These are phyloP conservation scores for Xenoacremonium recifei DNA, from an alignment of 2,329 filamentous ascomycete genomes.

Conservation along the genomic window DNA sequence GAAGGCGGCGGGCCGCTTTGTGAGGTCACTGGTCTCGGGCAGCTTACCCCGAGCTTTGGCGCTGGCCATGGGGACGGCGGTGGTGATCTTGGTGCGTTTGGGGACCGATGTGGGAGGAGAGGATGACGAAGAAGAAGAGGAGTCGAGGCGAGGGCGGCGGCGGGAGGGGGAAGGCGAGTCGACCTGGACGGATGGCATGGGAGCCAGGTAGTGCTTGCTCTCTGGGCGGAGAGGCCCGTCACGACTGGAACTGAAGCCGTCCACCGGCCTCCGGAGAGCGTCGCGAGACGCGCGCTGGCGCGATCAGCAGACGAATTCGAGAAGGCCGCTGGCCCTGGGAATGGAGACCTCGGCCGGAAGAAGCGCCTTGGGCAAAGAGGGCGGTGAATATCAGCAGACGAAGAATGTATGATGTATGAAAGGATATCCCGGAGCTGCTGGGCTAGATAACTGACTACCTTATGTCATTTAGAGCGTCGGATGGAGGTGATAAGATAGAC, in stretches of 20 bases:
- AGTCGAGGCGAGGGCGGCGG: conserved; percentile 37
- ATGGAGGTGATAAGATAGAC: too few relatives aligned
- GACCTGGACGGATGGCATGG: conserved; percentile 34
- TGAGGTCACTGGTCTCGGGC: conserved; percentile 36
- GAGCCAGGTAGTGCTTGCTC: too few relatives aligned
- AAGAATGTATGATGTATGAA: too few relatives aligned
- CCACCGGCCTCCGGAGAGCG: conserved; percentile 27
- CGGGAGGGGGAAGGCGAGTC: conserved; percentile 33
- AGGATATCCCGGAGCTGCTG: too few relatives aligned
- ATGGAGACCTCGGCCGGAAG: too few relatives aligned
- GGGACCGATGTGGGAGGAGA: conserved; percentile 19
- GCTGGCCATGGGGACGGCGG: conserved; percentile 30
- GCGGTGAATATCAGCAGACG: too few relatives aligned
- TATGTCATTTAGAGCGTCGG: too few relatives aligned
- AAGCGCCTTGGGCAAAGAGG: too few relatives aligned
- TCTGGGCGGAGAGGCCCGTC: conserved; percentile 24
- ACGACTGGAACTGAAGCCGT: conserved; percentile 26
- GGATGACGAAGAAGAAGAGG: conserved; percentile 30
- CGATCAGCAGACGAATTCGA: too few relatives aligned
- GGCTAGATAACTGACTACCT: too few relatives aligned
- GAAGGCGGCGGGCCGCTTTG: conserved; percentile 46
- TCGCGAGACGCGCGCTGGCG: too few relatives aligned
- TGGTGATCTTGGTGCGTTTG: conserved; percentile 33
- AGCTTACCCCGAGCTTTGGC: conserved; percentile 40
- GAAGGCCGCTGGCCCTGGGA: too few relatives aligned